phyloP scores from a whole-genome alignment of 768 basidiomycete genomes.

The Hortiboletus flavorubellus region DNA sequence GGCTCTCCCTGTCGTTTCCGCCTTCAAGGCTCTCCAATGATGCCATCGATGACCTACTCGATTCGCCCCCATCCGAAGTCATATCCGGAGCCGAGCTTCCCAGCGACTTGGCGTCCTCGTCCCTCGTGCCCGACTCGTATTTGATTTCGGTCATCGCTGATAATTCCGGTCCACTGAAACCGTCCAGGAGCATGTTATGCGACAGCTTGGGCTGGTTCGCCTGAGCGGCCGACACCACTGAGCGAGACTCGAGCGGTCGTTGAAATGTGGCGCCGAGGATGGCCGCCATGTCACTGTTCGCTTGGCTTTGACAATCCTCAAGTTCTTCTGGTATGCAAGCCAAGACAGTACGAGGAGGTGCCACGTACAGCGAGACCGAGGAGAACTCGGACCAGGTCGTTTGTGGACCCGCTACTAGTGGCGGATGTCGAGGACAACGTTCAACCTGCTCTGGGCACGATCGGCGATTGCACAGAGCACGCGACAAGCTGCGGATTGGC shows the following conservation, averaged over 20 bases:
- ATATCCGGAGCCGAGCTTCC: slow-evolving; percentile 24
- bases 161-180: not conserved
- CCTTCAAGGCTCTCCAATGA: slow-evolving; percentile 25
- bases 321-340: slow-evolving; percentile 30
- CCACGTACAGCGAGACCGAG: slow-evolving; percentile 16
- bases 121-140: not conserved
- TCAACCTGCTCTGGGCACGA: slow-evolving; percentile 1
- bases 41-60: slow-evolving; percentile 21
- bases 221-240: not conserved
- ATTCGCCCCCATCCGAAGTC: slow-evolving; percentile 22
- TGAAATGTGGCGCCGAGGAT: slow-evolving; percentile 13
- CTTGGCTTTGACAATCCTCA: slow-evolving; percentile 24
- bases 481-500: slow-evolving; percentile 21
- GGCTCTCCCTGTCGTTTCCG: slow-evolving; percentile 14
- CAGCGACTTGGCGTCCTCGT: slow-evolving; percentile 19
- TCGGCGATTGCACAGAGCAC: slow-evolving; percentile 6
- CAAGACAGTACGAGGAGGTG: slow-evolving; percentile 19
- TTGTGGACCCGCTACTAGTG: slow-evolving; percentile 3
- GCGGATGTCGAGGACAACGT: not conserved
- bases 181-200: not conserved
- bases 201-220: not conserved
- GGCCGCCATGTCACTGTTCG: slow-evolving; percentile 9
- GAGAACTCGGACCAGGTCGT: slow-evolving; percentile 34
- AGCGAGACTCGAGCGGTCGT: slow-evolving; percentile 9
- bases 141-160: not conserved